phyloP scores from a whole-genome alignment of 192 early-diverging fungal genomes.

The Rhizoclosmatium globosum region DNA sequence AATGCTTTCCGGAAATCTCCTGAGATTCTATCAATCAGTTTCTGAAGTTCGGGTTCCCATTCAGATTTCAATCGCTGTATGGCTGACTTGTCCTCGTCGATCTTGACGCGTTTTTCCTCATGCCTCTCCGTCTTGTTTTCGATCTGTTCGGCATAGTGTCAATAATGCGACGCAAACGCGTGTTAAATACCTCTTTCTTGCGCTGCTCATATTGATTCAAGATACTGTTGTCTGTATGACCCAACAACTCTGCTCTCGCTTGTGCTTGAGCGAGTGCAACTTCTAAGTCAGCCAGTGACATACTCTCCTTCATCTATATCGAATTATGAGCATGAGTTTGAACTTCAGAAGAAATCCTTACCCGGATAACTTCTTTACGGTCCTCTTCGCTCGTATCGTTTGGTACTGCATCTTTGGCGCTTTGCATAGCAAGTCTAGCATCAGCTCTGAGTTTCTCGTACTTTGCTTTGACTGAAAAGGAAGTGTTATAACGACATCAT shows the following conservation, averaged over 20 bases:
- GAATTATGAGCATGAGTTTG: slow-evolving; percentile 28
- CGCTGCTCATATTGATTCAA: slow-evolving; percentile 76
- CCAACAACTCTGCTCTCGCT: slow-evolving; percentile 64
- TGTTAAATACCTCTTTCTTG: slow-evolving; percentile 48
- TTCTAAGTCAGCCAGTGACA: slow-evolving; percentile 71
- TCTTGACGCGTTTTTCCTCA: slow-evolving; percentile 47
- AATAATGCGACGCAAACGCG: slow-evolving; percentile 14
- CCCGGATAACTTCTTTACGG: slow-evolving; percentile 58
- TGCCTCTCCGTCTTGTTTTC: slow-evolving; percentile 49
- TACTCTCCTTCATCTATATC: slow-evolving; percentile 31
- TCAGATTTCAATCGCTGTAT: slow-evolving; percentile 48
- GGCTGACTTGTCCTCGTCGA: slow-evolving; percentile 34
- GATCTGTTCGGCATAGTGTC: slow-evolving; percentile 45
- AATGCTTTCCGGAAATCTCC: slow-evolving; percentile 76
- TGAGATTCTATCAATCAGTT: slow-evolving; percentile 72
- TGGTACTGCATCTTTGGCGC: slow-evolving; percentile 60
- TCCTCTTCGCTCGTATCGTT: slow-evolving; percentile 63
- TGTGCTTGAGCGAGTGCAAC: slow-evolving; percentile 61
- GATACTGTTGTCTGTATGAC: slow-evolving; percentile 61
- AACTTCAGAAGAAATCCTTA: slow-evolving; percentile 7
- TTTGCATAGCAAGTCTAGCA: slow-evolving; percentile 54
- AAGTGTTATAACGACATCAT: neutral
- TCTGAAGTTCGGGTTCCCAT: slow-evolving; percentile 75
- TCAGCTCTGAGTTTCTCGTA: neutral
- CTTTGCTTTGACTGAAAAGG: slow-evolving; percentile 5